Base-by-base conservation (phyloP, 495 filamentous ascomycete genomes). In the Penicillium dipodomyicola region DNA sequence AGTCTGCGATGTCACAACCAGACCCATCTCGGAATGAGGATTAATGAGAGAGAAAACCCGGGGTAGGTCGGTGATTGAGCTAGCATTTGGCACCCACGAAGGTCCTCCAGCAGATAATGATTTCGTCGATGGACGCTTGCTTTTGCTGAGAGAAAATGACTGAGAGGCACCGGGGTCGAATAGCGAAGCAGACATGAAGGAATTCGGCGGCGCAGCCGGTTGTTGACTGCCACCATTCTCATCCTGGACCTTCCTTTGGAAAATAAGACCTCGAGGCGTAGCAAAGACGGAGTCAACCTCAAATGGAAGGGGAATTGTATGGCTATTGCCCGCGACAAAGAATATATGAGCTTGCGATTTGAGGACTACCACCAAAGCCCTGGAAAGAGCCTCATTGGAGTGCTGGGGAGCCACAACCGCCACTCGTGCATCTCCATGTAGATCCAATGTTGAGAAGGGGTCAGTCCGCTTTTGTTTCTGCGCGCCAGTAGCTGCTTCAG, bases 281-380 rank as follows among this genome's bases (percentile, higher is more conserved):
- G 92, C 85, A 72, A 92, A 89, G 10, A 90, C 91, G 47, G 82
- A 84, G 64, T 96, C 90, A 35, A 97, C 87, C 70, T 96, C 91
- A 63, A 99, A 97, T 14, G 94, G 92, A 56, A 99, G 81, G 69
- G 95, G 89, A 54, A 97, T 83, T 54, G 95, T 84, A 81, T 97
- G 91, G 70, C 84, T 96, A 23, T 88, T 83, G 4, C 92, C 92
- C 17, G 87, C 80, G n/a, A 96, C 82, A 68, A 93, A 96, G 77
- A 89, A 95, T 62, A 97, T 83, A 65, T 96, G 94, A 23, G 90
- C 92, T 65, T 97, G 93, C 4, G 89, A 89, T 69, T 92, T 94
- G 56, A 99, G 82, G 60, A 97, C 87, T 39, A 97, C 87, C 6
- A 97, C 91, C 49, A 99, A 74, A 25, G 94, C 87, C 80, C 68